Percentiles rank a stretch among this genome's conserved stretches.
Conservation (phyloP, 495 filamentous ascomycete genomes). For the Hypoxylon subgilvum region DNA sequence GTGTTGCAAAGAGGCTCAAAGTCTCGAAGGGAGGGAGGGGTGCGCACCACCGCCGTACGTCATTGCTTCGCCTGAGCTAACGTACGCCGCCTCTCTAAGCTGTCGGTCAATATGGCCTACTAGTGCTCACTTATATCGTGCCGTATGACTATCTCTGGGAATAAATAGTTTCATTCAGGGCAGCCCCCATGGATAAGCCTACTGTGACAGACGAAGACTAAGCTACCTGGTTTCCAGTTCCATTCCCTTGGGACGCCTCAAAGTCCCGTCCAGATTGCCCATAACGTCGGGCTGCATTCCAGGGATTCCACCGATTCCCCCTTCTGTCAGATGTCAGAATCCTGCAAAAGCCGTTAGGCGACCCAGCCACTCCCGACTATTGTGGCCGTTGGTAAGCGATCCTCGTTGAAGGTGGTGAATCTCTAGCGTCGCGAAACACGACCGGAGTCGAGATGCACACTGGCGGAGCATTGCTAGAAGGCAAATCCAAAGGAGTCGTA, state of each 20-base stretch:
- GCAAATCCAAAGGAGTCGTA: background rate
- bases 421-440: slow-evolving; percentile 6
- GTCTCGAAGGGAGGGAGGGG: slow-evolving; percentile 9
- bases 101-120: slow-evolving; percentile 26
- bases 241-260: slow-evolving; percentile 22
- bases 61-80: slow-evolving; percentile 17
- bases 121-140: slow-evolving; percentile 35
- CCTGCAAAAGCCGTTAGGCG: slow-evolving; percentile 1
- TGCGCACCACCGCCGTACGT: slow-evolving; percentile 13
- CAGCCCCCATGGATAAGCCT: slow-evolving; percentile 21
- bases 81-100: slow-evolving; percentile 3
- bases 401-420: slow-evolving; percentile 2
- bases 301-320: slow-evolving; percentile 12
- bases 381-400: slow-evolving; percentile 27
- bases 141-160: slow-evolving; percentile 28
- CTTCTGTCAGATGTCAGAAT: slow-evolving; percentile 14
- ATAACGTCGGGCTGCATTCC: slow-evolving; percentile 24
- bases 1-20: slow-evolving; percentile 19
- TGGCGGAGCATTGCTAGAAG: background rate
- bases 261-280: slow-evolving; percentile 12
- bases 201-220: slow-evolving; percentile 12
- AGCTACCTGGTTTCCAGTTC: slow-evolving; percentile 18
- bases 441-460: background rate
- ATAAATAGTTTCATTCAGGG: slow-evolving; percentile 32
- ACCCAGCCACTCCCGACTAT: background rate